A percentile compares a stretch with the other conserved stretches of the same genome.
phyloP scores from a whole-genome alignment of 306 rosid species.

The Casuarina glauca region DNA sequence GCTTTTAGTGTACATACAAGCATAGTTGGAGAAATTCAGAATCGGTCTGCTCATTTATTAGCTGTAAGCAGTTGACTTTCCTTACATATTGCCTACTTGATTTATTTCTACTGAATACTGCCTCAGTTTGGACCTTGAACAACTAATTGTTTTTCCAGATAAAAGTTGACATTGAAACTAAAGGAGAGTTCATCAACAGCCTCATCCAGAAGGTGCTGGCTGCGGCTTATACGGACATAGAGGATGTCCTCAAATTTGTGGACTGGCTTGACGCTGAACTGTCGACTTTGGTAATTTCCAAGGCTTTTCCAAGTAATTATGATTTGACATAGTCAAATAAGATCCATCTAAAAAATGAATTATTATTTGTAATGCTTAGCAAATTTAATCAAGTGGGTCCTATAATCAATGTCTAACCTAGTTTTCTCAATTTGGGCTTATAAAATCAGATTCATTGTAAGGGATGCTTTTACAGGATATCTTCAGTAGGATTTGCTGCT shows the following conservation, averaged over 20 bases:
- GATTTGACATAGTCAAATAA: not conserved
- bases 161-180: slow-evolving; percentile 81
- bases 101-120: slow-evolving; percentile 21
- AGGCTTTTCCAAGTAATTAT: not conserved
- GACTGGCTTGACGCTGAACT: slow-evolving; percentile 89
- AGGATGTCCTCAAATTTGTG: slow-evolving; percentile 81
- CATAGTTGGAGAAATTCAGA: slow-evolving; percentile 94
- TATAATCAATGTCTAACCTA: not conserved
- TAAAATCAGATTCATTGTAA: not conserved
- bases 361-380: not conserved
- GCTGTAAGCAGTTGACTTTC: slow-evolving; percentile 60
- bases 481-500: not conserved
- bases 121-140: slow-evolving; percentile 14
- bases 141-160: slow-evolving; percentile 52
- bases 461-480: not conserved
- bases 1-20: slow-evolving; percentile 70
- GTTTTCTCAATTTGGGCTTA: not conserved
- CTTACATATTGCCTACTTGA: slow-evolving; percentile 5
- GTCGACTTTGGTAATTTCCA: slow-evolving; percentile 68
- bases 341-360: not conserved
- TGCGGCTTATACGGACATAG: slow-evolving; percentile 68
- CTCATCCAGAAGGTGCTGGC: slow-evolving; percentile 70
- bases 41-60: slow-evolving; percentile 88
- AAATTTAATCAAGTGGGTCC: no score
- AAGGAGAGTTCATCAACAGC: slow-evolving; percentile 81